These are phyloP conservation scores for Dendrobium nobile DNA, from an alignment of 106 monocot genomes.

Conservation along the genomic window DNA sequence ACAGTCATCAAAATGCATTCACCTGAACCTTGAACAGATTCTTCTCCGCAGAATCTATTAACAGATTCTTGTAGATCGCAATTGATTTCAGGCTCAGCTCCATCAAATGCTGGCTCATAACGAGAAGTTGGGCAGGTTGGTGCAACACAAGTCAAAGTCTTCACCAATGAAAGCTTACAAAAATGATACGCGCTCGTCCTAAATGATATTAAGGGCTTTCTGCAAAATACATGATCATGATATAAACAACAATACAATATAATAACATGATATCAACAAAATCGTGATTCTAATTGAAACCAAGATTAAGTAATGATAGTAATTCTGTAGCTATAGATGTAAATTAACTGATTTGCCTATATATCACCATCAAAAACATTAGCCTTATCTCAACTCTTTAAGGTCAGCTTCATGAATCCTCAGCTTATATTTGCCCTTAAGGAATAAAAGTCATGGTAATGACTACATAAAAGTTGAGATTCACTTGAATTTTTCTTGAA, in stretches of 20 bases:
- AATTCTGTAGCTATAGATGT: not conserved
- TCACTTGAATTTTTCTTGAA: no score
- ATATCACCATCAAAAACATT: not conserved
- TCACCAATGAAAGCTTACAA: conserved; percentile 88
- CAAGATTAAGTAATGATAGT: not conserved
- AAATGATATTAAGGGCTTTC: conserved; percentile 63
- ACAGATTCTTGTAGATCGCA: conserved; percentile 6
- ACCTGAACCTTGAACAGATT: conserved; percentile 15
- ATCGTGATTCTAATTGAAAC: not conserved
- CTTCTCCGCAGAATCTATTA: not conserved
- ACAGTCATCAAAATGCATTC: conserved; percentile 13
- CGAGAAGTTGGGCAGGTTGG: not conserved
- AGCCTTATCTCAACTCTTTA: not conserved
- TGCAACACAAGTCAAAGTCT: conserved; percentile 14
- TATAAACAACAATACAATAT: conserved; percentile 11
- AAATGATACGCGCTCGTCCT: conserved; percentile 76
- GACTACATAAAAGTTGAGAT: no score
- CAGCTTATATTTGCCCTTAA: not conserved
- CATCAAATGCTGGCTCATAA: not conserved
- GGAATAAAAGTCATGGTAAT: no score
- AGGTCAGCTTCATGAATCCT: not conserved
- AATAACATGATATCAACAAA: not conserved
- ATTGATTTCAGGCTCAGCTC: conserved; percentile 8
- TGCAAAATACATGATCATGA: conserved; percentile 15
- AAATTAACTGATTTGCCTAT: not conserved